Base-by-base conservation (phyloP, 1,139 yeast genomes). In the Protomyces inundatus region DNA sequence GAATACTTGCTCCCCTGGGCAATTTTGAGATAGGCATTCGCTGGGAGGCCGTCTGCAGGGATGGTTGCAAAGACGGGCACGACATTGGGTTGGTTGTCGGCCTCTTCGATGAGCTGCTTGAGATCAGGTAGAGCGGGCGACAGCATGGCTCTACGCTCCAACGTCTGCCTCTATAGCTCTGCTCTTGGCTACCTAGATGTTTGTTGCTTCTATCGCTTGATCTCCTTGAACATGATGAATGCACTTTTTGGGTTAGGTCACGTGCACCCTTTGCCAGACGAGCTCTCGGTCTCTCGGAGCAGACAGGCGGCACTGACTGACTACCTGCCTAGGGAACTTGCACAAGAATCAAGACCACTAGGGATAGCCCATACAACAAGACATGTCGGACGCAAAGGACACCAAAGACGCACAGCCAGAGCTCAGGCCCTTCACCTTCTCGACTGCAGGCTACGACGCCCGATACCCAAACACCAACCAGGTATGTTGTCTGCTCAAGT, bases 1-100 rank as follows among this genome's bases (percentile, higher is more conserved):
- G 96, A 87, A 52, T 86, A 87, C 1, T 81, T 72, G 70, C 87
- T 81, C 7, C 78, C 73, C 53, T 74, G 72, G 23, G 71, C 61
- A 65, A 93, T 80, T 74, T 87, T 88, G 73, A 95, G 79, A 73
- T 91, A 93, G 0, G 98, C 98, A 67, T 84, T 84, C 72, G 91
- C 96, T 1, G 97, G 95, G 71, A 90, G 77, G 67, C 87, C 87
- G 66, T 87, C 90, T 16, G 90, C 85, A 9, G 87, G 81, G 67
- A 89, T 83, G 67, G 84, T 85, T 46, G 88, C 82, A 76, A 82
- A 90, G 36, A 93, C 84, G 1, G 97, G 97, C 72, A 86, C 88
- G 71, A 90, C 77, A 73, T 88, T 87, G 55, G 85, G 64, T 14
- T 36, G 16, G 33, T 51, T 42, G 12, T 54, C 16, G 9, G 65